Evolutionary conservation across 192 early-diverging fungal genomes (phyloP).

Genomic region (Backusella morwellensis): DNA sequence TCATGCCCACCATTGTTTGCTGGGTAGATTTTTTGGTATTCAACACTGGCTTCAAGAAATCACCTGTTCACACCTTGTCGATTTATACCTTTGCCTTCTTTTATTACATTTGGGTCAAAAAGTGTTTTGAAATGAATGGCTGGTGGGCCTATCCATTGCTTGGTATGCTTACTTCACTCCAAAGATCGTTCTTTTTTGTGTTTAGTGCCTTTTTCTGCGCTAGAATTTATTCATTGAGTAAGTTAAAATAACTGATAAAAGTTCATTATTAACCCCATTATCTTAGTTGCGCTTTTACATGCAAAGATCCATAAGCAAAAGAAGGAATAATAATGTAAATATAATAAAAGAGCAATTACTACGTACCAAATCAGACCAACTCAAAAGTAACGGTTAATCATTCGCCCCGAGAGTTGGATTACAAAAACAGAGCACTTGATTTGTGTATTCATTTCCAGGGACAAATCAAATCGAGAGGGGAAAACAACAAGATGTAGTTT

Average conservation of each 20-base stretch:
- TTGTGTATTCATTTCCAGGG: not conserved
- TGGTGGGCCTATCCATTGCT: conserved; percentile 34
- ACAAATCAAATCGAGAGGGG: not conserved
- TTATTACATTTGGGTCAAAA: conserved; percentile 26
- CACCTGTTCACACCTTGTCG: conserved; percentile 8
- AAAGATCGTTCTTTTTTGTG: conserved; percentile 14
- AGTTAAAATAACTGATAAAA: not conserved
- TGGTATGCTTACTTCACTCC: not conserved
- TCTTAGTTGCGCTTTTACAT: not conserved
- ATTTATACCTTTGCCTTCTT: conserved; percentile 24
- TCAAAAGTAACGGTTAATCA: no score
- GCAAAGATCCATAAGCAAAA: not conserved
- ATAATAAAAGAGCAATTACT: not conserved
- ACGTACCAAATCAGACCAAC: not conserved
- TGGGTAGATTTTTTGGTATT: conserved; percentile 27
- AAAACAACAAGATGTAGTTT: no score
- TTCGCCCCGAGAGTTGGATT: no score
- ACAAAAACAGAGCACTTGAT: not conserved
- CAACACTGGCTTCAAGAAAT: conserved; percentile 24
- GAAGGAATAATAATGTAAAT: not conserved
- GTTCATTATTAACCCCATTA: not conserved
- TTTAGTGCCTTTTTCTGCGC: conserved; percentile 20
- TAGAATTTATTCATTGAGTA: conserved; percentile 29
- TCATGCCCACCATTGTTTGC: conserved; percentile 22
- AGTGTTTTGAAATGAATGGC: conserved; percentile 26